Conservation (phyloP, 768 basidiomycete species). For the Trichaptum fuscoviolaceum region DNA sequence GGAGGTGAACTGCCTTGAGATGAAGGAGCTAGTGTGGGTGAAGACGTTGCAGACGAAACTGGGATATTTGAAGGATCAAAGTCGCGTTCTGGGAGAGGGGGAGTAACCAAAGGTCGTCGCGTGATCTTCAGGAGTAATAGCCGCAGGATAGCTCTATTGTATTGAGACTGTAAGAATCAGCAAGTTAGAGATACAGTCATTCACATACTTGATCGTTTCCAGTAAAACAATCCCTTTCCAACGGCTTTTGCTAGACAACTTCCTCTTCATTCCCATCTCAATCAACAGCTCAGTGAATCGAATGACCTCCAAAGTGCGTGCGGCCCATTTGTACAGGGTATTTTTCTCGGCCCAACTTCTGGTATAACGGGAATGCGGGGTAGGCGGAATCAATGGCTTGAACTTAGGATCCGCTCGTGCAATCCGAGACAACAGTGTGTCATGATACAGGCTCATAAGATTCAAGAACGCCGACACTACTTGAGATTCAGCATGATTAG, state of each 20-base stretch:
- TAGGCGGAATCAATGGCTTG: slow-evolving; percentile 69
- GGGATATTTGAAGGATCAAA: slow-evolving; percentile 71
- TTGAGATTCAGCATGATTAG: slow-evolving; percentile 9
- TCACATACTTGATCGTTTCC: slow-evolving; percentile 80
- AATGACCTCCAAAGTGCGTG: slow-evolving; percentile 68
- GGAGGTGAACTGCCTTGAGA: slow-evolving; percentile 51
- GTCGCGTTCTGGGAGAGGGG: slow-evolving; percentile 84
- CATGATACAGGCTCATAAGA: slow-evolving; percentile 89
- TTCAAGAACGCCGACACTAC: slow-evolving; percentile 86
- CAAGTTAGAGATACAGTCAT: background rate
- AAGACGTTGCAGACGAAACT: slow-evolving; percentile 44
- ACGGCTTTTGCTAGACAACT: slow-evolving; percentile 52
- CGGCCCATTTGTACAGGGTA: slow-evolving; percentile 69
- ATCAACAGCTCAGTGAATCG: slow-evolving; percentile 78
- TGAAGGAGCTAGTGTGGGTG: slow-evolving; percentile 57
- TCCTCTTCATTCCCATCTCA: slow-evolving; percentile 84
- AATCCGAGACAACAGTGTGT: slow-evolving; percentile 75
- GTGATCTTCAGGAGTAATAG: slow-evolving; percentile 71
- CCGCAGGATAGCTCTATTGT: slow-evolving; percentile 64
- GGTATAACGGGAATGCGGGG: slow-evolving; percentile 85
- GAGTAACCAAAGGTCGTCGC: slow-evolving; percentile 65
- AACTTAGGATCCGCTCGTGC: slow-evolving; percentile 61
- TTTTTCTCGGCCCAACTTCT: slow-evolving; percentile 77
- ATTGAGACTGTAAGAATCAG: slow-evolving; percentile 12
- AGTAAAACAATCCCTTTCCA: slow-evolving; percentile 77